These are phyloP conservation scores for Coffea canephora DNA, from an alignment of 257 asterid species.

Conservation along the genomic window DNA sequence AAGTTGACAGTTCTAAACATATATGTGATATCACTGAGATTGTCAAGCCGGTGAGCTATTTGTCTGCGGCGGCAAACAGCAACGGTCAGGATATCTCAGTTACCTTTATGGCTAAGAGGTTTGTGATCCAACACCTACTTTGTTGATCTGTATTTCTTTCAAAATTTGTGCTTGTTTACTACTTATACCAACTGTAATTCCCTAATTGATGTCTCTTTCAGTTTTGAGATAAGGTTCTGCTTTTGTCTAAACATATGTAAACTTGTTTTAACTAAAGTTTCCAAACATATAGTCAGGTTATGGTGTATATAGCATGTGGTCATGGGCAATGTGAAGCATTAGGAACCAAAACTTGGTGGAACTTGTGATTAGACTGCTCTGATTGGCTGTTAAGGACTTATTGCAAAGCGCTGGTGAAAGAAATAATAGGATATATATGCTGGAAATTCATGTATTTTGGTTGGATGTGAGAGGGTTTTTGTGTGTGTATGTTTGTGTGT, in stretches of 20 bases:
- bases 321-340: neutral
- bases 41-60: slow-evolving; percentile 71
- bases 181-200: slow-evolving; percentile 7
- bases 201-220: neutral
- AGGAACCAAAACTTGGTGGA: neutral
- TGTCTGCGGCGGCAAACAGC: slow-evolving; percentile 45
- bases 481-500: too few species aligned
- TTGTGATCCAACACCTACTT: slow-evolving; percentile 28
- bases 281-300: neutral
- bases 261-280: neutral
- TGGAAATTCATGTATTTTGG: neutral
- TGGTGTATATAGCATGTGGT: neutral
- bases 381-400: neutral
- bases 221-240: neutral
- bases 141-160: slow-evolving; percentile 7
- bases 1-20: slow-evolving; percentile 43
- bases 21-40: slow-evolving; percentile 59
- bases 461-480: neutral
- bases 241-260: neutral
- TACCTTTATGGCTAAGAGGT: slow-evolving; percentile 86
- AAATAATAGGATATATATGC: neutral
- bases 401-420: neutral
- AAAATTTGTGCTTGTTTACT: neutral
- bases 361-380: neutral
- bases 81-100: slow-evolving; percentile 56